Evolutionary conservation across 2,329 filamentous ascomycete species (phyloP), one percentile per base, ranked within the genome.

Genomic region (Cladobotryum protrusum): DNA sequence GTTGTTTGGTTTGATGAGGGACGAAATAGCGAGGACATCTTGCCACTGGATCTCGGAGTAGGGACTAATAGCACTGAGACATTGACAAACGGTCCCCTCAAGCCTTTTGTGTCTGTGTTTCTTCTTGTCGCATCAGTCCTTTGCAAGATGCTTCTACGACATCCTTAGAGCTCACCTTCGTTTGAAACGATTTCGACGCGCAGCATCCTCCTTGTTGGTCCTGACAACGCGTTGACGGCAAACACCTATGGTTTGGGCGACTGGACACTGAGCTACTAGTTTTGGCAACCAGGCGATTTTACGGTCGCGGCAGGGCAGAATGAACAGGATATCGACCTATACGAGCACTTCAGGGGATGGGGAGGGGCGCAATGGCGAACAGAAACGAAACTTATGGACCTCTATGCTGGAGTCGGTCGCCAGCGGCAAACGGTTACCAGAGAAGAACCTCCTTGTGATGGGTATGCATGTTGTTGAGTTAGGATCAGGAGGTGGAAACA

Each of bases 301-400:
- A 43, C 45, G 48, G 35, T 36, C 46, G n/a, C n/a, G 52, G 75
- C 71, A 75, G 60, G 66, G 69, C 59, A 77, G 72, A 63, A 67
- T 72, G 54, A 80, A 81, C 63, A 73, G 79, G 59, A 72, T 74
- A 63, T 82, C 79, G 52, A 81, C 73, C 61, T 81, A 78, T 70
- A 83, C 78, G 54, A 71, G 71, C 59, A 77, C 70, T 57, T 82
- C 74, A 56, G 76, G 76, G 53, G 67, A 70, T n/a, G 73, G 74
- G 50, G 80, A 81, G 44, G 71, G 71, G 60, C 78, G 77, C 57
- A 78, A 81, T 71, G 79, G 74, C 68, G 85, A 87, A 60, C 85
- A 85, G 56, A 91, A 89, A 72, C 89, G 88, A 70, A 89, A 95
- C 65, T 85, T 96, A 69, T 96, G 92, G 92, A 91, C 87, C 54